These are phyloP conservation scores for Pestalotiopsis fici DNA, from an alignment of 2,329 filamentous ascomycete genomes.

Conservation along the genomic window DNA sequence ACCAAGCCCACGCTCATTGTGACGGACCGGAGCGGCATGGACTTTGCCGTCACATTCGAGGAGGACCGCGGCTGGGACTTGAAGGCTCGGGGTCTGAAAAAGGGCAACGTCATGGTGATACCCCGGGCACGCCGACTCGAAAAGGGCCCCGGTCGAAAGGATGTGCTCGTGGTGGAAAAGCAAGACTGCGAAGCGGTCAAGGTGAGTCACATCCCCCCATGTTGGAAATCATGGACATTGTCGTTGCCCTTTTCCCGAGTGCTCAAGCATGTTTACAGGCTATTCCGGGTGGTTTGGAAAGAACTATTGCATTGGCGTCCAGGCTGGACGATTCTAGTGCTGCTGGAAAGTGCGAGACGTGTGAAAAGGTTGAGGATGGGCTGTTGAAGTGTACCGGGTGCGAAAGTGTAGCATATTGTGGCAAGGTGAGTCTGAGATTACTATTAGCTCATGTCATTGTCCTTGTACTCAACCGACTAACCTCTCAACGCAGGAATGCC, in stretches of 20 bases:
- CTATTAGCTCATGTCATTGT: neutral
- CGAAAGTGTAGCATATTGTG: slow-evolving; percentile 37
- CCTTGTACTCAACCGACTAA: neutral
- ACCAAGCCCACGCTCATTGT: slow-evolving; percentile 50
- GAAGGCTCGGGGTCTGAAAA: slow-evolving; percentile 33
- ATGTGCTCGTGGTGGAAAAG: slow-evolving; percentile 36
- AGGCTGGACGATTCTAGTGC: slow-evolving; percentile 8
- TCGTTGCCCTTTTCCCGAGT: neutral
- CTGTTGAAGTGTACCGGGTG: slow-evolving; percentile 10
- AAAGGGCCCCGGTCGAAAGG: slow-evolving; percentile 37
- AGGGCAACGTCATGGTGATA: slow-evolving; percentile 40
- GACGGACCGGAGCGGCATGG: slow-evolving; percentile 36
- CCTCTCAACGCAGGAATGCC: slow-evolving; percentile 37
- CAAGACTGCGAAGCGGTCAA: slow-evolving; percentile 33
- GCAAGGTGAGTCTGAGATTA: slow-evolving; percentile 36
- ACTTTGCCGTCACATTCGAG: slow-evolving; percentile 49
- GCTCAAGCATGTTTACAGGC: neutral
- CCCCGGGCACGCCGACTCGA: slow-evolving; percentile 33
- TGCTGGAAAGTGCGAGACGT: neutral
- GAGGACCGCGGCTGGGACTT: slow-evolving; percentile 37
- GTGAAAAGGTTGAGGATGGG: slow-evolving; percentile 14
- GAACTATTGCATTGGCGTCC: slow-evolving; percentile 26
- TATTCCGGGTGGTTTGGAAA: slow-evolving; percentile 31
- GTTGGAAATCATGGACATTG: neutral
- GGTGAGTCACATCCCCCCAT: slow-evolving; percentile 19